These are phyloP conservation scores for Starmerella scarabaei DNA, from an alignment of 805 yeast genomes.

Conservation along the genomic window DNA sequence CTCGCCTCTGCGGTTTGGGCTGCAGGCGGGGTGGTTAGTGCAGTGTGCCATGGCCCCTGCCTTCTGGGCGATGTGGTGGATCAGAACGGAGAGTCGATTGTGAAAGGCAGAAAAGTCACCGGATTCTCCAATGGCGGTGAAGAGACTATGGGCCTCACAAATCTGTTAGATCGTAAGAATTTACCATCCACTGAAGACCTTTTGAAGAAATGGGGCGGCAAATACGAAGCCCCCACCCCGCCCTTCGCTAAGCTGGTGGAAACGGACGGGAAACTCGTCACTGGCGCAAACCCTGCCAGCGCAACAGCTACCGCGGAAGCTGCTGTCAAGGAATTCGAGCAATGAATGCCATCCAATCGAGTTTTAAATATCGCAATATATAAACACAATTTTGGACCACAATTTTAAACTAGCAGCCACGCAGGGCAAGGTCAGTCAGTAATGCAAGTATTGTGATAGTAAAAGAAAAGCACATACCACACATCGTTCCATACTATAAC, in stretches of 20 bases:
- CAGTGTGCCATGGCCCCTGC: slow-evolving; percentile 61
- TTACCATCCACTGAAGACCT: slow-evolving; percentile 31
- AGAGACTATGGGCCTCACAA: slow-evolving; percentile 24
- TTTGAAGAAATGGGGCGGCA: slow-evolving; percentile 25
- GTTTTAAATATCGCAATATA: too few relatives aligned
- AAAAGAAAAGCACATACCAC: too few relatives aligned
- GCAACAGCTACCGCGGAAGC: slow-evolving; percentile 39
- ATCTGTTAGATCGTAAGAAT: slow-evolving; percentile 23
- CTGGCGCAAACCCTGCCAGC: slow-evolving; percentile 56
- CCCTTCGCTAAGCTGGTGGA: slow-evolving; percentile 28
- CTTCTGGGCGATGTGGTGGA: slow-evolving; percentile 40
- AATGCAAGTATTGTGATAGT: too few relatives aligned
- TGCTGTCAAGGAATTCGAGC: slow-evolving; percentile 20
- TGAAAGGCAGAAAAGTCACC: slow-evolving; percentile 43
- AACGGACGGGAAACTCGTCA: slow-evolving; percentile 44
- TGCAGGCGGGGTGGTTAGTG: slow-evolving; percentile 44
- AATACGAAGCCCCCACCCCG: slow-evolving; percentile 38
- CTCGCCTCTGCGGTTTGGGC: slow-evolving; percentile 37
- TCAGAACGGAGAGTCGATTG: slow-evolving; percentile 32
- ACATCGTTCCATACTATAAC: too few relatives aligned
- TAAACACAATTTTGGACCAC: too few relatives aligned
- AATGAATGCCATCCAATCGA: too few relatives aligned
- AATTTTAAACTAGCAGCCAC: too few relatives aligned
- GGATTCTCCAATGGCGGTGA: slow-evolving; percentile 53
- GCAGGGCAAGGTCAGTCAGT: too few relatives aligned